Conservation (phyloP, 306 rosid species). For the Dryas drummondii region DNA sequence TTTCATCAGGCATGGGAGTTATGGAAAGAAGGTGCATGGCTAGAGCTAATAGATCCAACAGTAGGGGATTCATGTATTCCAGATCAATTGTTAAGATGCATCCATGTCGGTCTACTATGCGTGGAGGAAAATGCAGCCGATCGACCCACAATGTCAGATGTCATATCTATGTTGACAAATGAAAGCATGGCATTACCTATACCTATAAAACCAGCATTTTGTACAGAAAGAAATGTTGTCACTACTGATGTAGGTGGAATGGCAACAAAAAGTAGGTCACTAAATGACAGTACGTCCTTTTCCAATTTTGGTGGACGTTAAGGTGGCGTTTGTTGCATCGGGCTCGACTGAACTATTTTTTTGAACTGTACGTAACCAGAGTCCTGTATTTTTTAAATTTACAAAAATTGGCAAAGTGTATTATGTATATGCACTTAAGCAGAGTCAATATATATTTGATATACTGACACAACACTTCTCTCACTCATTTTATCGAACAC, state of each 20-base stretch:
- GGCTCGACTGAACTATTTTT: no score
- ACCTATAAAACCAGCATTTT: conserved; percentile 1
- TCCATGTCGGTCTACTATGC: conserved; percentile 15
- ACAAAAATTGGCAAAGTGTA: no score
- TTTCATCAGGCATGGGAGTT: conserved; percentile 10
- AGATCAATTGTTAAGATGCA: conserved; percentile 11
- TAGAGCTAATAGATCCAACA: conserved; percentile 4
- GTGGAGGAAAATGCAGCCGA: conserved; percentile 11
- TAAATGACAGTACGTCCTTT: background rate
- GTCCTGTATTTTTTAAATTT: no score
- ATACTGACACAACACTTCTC: no score
- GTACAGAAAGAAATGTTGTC: background rate
- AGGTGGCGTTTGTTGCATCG: no score
- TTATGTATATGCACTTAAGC: no score
- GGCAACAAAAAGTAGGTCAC: background rate
- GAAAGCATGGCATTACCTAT: background rate
- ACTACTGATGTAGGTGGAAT: background rate
- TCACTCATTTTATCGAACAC: no score
- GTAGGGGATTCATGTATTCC: background rate
- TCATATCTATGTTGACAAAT: conserved; percentile 5
- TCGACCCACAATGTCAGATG: background rate
- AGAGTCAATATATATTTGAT: no score
- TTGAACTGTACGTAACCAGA: no score
- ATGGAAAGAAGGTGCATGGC: conserved; percentile 18
- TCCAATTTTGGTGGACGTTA: background rate